These are phyloP conservation scores for Ascochyta lentis DNA, from an alignment of 2,329 filamentous ascomycete species.

Conservation along the genomic window DNA sequence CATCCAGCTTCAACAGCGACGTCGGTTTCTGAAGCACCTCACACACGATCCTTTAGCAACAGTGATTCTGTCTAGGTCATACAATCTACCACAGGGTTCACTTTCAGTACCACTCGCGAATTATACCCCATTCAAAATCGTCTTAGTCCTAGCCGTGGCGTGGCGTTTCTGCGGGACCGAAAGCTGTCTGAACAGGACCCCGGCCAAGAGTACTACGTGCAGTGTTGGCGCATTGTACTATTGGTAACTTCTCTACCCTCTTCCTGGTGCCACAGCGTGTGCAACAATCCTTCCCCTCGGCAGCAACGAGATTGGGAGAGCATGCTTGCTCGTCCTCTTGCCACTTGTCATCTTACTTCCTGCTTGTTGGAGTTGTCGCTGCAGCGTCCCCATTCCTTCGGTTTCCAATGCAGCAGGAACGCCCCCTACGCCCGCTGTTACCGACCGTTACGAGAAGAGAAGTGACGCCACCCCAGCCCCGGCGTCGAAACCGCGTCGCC, in stretches of 20 bases:
- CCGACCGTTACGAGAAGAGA: neutral
- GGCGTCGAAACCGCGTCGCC: constrained; percentile 1
- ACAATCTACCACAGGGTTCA: neutral
- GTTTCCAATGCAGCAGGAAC: constrained; percentile 4
- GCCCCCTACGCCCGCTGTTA: constrained; percentile 4
- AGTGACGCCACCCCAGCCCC: constrained; percentile 6
- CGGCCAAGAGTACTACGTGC: neutral
- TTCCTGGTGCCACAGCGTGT: neutral
- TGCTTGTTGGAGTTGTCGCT: constrained; percentile 2
- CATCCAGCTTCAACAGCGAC: neutral
- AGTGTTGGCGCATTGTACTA: neutral
- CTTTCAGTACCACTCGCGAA: neutral
- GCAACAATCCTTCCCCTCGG: neutral
- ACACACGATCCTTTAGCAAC: neutral
- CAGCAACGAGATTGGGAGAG: neutral
- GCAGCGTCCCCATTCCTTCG: neutral
- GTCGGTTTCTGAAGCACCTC: neutral
- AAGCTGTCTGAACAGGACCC: constrained; percentile 1
- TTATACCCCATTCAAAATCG: neutral
- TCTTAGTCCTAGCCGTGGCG: neutral
- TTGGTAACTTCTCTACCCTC: neutral
- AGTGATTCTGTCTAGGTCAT: neutral
- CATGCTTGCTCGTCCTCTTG: neutral
- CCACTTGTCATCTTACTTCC: neutral
- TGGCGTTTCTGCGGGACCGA: neutral